These are phyloP conservation scores for Thalassia testudinum DNA, from an alignment of 116 monocot species.

Conservation along the genomic window DNA sequence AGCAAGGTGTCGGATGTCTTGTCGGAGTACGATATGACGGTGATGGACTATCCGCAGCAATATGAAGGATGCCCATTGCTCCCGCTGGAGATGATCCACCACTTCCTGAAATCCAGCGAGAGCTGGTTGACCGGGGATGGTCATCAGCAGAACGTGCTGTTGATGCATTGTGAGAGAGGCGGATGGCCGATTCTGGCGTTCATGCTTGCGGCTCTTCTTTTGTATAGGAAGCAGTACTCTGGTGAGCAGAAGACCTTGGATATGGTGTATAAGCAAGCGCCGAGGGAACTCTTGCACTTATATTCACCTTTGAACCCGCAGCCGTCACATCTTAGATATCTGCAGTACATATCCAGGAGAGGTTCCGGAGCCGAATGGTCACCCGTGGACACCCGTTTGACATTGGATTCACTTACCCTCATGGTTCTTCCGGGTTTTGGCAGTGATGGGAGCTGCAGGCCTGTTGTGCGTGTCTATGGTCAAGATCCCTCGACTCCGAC, in stretches of 20 bases:
- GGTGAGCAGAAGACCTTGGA: conserved; percentile 84
- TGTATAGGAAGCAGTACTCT: conserved; percentile 80
- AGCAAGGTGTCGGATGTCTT: conserved; percentile 42
- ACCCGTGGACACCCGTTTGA: conserved; percentile 38
- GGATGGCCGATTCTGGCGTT: conserved; percentile 91
- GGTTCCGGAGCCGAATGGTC: conserved; percentile 34
- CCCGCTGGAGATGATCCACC: conserved; percentile 68
- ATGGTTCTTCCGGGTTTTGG: conserved; percentile 54
- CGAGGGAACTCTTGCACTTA: conserved; percentile 52
- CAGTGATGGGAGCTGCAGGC: conserved; percentile 52
- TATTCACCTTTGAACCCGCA: conserved; percentile 59
- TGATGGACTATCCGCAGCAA: conserved; percentile 62
- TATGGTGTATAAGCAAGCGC: conserved; percentile 92
- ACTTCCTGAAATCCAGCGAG: conserved; percentile 67
- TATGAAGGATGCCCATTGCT: conserved; percentile 72
- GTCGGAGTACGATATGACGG: conserved; percentile 37
- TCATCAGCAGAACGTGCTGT: conserved; percentile 47
- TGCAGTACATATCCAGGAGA: conserved; percentile 61
- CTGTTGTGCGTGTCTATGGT: conserved; percentile 69
- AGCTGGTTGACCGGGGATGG: conserved; percentile 61
- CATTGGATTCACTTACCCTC: conserved; percentile 54
- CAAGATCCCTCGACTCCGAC: conserved; percentile 40
- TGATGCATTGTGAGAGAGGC: conserved; percentile 84
- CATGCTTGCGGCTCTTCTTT: conserved; percentile 83
- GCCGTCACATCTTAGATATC: conserved; percentile 89